Conservation (phyloP, 306 rosid genomes). For the Sechiopsis laciniata region DNA sequence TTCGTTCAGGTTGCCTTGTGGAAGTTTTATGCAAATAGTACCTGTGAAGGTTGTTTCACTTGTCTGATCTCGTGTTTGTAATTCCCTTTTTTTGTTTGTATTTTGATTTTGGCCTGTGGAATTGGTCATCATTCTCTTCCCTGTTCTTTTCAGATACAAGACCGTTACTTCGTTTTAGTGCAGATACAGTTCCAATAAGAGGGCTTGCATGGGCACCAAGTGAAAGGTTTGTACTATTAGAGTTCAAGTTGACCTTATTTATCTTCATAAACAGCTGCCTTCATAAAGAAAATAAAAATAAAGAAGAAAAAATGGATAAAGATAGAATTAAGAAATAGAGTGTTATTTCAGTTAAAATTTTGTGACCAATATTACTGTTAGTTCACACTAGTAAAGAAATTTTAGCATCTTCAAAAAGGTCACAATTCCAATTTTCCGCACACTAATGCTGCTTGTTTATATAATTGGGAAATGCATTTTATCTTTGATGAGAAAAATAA, state of each 20-base stretch:
- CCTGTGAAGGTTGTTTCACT: constrained; percentile 53
- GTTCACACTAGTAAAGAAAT: too few species aligned
- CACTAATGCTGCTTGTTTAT: too few species aligned
- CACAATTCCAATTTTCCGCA: too few species aligned
- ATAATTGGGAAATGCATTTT: too few species aligned
- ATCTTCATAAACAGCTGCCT: neutral
- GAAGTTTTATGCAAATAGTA: constrained; percentile 55
- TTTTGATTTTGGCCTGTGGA: constrained; percentile 1
- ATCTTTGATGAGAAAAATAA: too few species aligned
- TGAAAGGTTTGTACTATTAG: constrained; percentile 53
- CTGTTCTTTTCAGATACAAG: constrained; percentile 56
- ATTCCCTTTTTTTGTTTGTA: constrained; percentile 16
- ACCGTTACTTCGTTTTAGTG: constrained; percentile 76
- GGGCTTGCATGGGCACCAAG: constrained; percentile 82
- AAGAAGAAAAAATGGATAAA: neutral
- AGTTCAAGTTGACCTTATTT: neutral
- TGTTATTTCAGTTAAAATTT: too few species aligned
- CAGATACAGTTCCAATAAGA: constrained; percentile 81
- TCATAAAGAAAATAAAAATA: neutral
- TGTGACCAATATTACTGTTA: too few species aligned
- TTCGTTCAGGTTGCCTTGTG: constrained; percentile 77
- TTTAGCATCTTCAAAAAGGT: too few species aligned
- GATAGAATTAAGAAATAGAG: neutral
- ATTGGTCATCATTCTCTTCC: constrained; percentile 19
- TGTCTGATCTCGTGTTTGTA: constrained; percentile 18